Conservation (phyloP, 2,329 filamentous ascomycete species). For the Talaromyces marneffei region DNA sequence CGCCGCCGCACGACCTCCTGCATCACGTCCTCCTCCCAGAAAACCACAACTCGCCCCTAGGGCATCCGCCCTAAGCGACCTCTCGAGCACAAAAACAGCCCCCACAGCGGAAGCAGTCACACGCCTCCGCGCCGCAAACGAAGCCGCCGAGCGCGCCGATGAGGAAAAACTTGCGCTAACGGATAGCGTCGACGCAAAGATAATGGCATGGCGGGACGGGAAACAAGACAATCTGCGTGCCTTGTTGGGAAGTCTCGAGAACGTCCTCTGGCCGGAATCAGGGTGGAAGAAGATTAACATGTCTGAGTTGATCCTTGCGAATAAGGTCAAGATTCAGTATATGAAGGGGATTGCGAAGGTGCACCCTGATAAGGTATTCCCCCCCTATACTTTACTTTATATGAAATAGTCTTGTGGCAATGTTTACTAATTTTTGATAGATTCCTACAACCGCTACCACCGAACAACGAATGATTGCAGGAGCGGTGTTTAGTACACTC, state of each 20-base stretch:
- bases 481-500: slow-evolving; percentile 57
- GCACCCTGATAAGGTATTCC: slow-evolving; percentile 87
- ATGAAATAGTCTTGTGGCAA: background rate
- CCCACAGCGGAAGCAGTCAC: slow-evolving; percentile 68
- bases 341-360: slow-evolving; percentile 99
- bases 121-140: slow-evolving; percentile 74
- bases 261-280: slow-evolving; percentile 82
- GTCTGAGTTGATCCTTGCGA: slow-evolving; percentile 85
- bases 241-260: slow-evolving; percentile 77
- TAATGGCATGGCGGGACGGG: slow-evolving; percentile 78
- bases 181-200: slow-evolving; percentile 74
- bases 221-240: slow-evolving; percentile 91
- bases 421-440: slow-evolving; percentile 28
- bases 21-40: slow-evolving; percentile 34
- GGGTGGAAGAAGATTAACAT: slow-evolving; percentile 97
- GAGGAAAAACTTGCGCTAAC: slow-evolving; percentile 87
- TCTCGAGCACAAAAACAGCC: slow-evolving; percentile 39
- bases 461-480: slow-evolving; percentile 62
- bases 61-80: slow-evolving; percentile 27
- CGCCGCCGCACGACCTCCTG: slow-evolving; percentile 41
- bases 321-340: slow-evolving; percentile 94
- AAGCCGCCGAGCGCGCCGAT: slow-evolving; percentile 77
- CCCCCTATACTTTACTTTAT: background rate
- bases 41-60: slow-evolving; percentile 1
- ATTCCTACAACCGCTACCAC: slow-evolving; percentile 59